phyloP scores from a whole-genome alignment of 768 basidiomycete species.

The Panaeolus papilionaceus region DNA sequence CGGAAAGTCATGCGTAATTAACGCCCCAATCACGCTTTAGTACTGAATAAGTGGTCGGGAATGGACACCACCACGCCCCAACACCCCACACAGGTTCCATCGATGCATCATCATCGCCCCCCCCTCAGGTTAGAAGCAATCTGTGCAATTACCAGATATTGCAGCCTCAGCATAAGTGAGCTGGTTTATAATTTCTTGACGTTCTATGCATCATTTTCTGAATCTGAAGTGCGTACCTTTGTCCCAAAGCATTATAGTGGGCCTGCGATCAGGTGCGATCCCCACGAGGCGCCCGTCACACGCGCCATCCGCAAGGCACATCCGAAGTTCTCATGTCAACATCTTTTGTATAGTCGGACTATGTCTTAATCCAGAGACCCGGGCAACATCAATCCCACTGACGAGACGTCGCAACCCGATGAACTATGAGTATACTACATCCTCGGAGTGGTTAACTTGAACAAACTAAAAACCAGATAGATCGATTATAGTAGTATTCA shows the following conservation, averaged over 20 bases:
- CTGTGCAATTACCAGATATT: neutral
- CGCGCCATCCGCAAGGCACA: neutral
- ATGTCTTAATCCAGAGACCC: neutral
- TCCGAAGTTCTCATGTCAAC: neutral
- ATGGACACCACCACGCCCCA: slow-evolving; percentile 1
- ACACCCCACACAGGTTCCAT: neutral
- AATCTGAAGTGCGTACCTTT: neutral
- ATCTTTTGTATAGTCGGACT: neutral
- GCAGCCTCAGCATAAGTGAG: too few relatives aligned
- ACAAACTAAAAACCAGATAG: too few relatives aligned
- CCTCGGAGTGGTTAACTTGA: neutral
- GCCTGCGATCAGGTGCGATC: neutral
- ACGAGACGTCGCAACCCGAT: neutral
- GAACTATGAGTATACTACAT: neutral
- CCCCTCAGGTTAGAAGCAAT: neutral
- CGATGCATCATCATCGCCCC: neutral
- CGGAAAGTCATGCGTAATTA: neutral
- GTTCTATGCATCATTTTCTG: neutral
- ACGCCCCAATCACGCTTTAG: neutral
- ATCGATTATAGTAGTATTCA: too few relatives aligned
- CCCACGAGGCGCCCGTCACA: slow-evolving; percentile 8
- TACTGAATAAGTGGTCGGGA: neutral
- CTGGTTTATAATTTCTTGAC: neutral
- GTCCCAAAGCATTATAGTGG: neutral
- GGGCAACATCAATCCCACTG: neutral